phyloP scores from a whole-genome alignment of 148 eudicot genomes.

The Vaccinium myrtillus region DNA sequence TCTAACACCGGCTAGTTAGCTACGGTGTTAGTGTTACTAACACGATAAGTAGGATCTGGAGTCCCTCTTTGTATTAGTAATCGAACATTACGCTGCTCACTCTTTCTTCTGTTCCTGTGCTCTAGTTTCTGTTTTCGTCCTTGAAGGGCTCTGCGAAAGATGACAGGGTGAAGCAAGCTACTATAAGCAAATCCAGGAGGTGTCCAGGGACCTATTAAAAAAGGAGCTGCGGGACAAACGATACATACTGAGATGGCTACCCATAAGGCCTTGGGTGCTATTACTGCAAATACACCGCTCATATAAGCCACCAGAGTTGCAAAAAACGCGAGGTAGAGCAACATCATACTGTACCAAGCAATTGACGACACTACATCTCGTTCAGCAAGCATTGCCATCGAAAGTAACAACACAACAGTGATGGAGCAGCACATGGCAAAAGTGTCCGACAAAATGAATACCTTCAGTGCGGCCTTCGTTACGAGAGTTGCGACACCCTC shows the following conservation, averaged over 20 bases:
- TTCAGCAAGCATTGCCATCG: accelerated
- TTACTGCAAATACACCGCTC: neutral
- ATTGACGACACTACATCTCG: accelerated
- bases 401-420: neutral
- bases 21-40: no score
- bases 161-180: no score
- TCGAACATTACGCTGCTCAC: no score
- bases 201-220: no score
- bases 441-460: neutral
- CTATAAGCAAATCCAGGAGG: no score
- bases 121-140: no score
- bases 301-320: neutral
- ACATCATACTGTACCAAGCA: accelerated
- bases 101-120: no score
- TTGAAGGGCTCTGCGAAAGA: no score
- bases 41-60: no score
- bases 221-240: neutral
- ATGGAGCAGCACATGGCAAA: neutral
- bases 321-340: neutral
- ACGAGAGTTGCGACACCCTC: neutral
- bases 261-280: neutral
- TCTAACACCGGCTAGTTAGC: no score
- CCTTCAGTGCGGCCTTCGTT: neutral
- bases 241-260: neutral
- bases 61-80: no score